Evolutionary conservation across 2,329 filamentous ascomycete species (phyloP).

Genomic region (Fusarium poae): DNA sequence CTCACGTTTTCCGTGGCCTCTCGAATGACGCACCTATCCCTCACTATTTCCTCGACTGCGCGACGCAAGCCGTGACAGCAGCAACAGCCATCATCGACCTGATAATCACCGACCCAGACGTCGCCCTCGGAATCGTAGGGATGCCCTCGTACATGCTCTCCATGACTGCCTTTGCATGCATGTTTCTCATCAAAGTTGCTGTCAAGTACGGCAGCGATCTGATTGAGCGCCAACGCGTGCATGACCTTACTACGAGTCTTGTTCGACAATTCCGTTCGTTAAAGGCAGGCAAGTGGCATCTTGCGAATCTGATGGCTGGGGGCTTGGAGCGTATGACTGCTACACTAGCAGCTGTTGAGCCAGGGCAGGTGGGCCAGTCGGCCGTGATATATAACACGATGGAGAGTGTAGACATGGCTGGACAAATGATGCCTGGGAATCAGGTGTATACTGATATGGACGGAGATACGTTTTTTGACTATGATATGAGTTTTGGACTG

Average conservation of each 20-base stretch:
- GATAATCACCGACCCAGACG: conserved; percentile 58
- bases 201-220: conserved; percentile 59
- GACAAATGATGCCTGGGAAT: conserved; percentile 38
- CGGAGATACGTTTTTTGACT: conserved; percentile 48
- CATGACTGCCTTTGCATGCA: conserved; percentile 66
- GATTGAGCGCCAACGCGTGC: conserved; percentile 56
- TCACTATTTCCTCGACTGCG: conserved; percentile 53
- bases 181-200: conserved; percentile 64
- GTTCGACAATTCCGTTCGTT: conserved; percentile 58
- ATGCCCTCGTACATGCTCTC: conserved; percentile 66
- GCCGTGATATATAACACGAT: conserved; percentile 23
- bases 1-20: conserved; percentile 57
- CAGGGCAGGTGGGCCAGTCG: conserved; percentile 29
- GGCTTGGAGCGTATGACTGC: conserved; percentile 59
- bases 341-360: conserved; percentile 24
- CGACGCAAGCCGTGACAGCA: conserved; percentile 53
- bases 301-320: conserved; percentile 63
- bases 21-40: conserved; percentile 52
- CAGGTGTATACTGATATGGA: conserved; percentile 45
- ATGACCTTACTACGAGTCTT: conserved; percentile 56
- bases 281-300: conserved; percentile 60
- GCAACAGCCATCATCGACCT: conserved; percentile 61
- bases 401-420: conserved; percentile 37
- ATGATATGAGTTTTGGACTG: conserved; percentile 50
- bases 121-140: conserved; percentile 57